phyloP scores from a whole-genome alignment of 23 red algal species.

The Gracilaria domingensis region DNA sequence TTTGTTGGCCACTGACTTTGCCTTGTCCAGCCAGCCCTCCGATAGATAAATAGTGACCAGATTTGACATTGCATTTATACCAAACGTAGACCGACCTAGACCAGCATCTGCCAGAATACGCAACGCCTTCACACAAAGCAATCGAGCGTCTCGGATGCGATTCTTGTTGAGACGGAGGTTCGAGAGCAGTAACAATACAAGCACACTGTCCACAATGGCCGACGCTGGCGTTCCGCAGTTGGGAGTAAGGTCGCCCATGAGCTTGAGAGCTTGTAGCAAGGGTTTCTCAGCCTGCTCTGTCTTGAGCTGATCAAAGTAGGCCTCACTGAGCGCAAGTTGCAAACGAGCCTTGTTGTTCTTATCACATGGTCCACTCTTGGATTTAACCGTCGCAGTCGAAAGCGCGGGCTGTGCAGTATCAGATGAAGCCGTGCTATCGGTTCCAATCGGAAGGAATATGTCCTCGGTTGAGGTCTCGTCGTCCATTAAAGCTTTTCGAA shows the following conservation, averaged over 20 bases:
- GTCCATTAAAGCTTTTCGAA: constrained; percentile 43
- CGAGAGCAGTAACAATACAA: constrained; percentile 53
- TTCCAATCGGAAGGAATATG: constrained; percentile 5
- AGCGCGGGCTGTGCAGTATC: not conserved
- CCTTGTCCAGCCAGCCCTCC: constrained; percentile 64
- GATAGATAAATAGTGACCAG: constrained; percentile 74
- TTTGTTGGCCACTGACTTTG: constrained; percentile 61
- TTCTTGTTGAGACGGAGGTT: constrained; percentile 54
- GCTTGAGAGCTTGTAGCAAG: constrained; percentile 59
- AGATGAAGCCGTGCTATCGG: not conserved
- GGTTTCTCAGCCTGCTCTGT: constrained; percentile 75
- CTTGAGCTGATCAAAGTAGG: constrained; percentile 75
- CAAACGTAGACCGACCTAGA: constrained; percentile 81
- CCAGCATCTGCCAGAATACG: constrained; percentile 66
- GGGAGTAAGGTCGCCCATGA: constrained; percentile 65
- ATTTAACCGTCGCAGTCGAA: not conserved
- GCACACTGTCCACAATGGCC: constrained; percentile 48
- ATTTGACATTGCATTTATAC: constrained; percentile 86
- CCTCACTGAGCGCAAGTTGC: constrained; percentile 78
- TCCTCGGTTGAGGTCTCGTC: constrained; percentile 70
- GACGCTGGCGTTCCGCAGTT: constrained; percentile 47
- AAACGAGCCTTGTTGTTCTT: constrained; percentile 71
- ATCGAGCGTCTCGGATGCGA: constrained; percentile 51
- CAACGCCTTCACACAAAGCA: constrained; percentile 67
- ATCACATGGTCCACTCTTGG: constrained; percentile 19